Evolutionary conservation across 441 rosid genomes (phyloP), one percentile per base, ranked within the genome.

Genomic region (Geranium incanum): DNA sequence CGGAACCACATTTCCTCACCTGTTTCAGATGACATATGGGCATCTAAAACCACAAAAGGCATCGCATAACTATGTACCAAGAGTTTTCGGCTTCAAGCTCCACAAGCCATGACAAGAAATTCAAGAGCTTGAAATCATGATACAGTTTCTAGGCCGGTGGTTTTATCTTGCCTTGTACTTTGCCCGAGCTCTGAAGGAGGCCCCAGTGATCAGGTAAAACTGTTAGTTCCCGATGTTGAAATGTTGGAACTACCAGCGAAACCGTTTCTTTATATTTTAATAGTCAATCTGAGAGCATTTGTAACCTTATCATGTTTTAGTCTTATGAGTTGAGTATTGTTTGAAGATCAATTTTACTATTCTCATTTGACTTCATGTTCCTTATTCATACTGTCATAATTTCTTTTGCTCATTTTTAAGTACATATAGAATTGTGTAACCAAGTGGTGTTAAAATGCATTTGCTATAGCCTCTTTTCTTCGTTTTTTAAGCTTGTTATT

Each of bases 71-170:
- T 94, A 87, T 3, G 86, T 84, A 52, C 97, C 95, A 3, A 88
- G 97, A 84, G 91, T 94, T 74, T 92, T 89, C 68, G 99, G 97
- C 75, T 94, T 92, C 86, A 94, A 94, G 89, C 79, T 94, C 45
- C 93, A 90, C 87, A 89, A 86, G 84, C 84, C 89, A 62, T 85
- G 80, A 55, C 19, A 1, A 1, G 50, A 43, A 43, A 43, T 43
- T 55, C 21, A 18, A 55, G 21, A 55, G 18, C 19, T 55, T 15
- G 62, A 55, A n/a, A 4, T 15, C 5, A 83, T 16, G 36, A 13
- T n/a, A 69, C 68, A 69, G 62, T 68, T 74, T 67, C 33, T 70
- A 59, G 71, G 63, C 64, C 41, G 68, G 72, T 15, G 48, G 43
- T 4, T 39, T 39, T 39, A 0, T 4, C 8, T 7, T 39, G 43